phyloP scores from a whole-genome alignment of 345 rosid species.

The Euphorbia lathyris region DNA sequence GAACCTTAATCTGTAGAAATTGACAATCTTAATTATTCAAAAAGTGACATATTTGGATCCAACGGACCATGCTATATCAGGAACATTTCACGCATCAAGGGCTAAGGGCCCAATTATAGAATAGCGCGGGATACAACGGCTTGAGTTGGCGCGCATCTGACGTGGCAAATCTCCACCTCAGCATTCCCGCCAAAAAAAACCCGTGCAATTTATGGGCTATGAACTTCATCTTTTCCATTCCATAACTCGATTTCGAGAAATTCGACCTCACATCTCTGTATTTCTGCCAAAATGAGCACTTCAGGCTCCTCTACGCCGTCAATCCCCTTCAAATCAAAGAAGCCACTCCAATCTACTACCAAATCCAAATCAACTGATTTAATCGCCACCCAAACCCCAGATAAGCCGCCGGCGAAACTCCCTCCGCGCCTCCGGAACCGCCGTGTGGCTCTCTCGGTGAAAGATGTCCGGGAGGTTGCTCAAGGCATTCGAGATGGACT shows the following conservation, averaged over 20 bases:
- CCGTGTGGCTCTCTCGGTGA: constrained; percentile 19
- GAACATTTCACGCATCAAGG: no score
- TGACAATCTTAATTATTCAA: no score
- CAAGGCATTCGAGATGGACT: neutral
- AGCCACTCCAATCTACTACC: constrained; percentile 12
- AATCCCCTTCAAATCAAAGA: constrained; percentile 16
- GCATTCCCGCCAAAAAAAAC: constrained; percentile 18
- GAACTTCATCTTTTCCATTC: no score
- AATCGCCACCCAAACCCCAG: constrained; percentile 25
- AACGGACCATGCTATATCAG: no score
- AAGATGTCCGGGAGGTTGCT: constrained; percentile 21
- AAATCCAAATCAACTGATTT: constrained; percentile 7
- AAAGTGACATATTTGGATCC: no score
- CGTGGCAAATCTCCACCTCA: constrained; percentile 15
- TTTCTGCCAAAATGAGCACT: constrained; percentile 8
- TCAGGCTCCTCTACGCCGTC: neutral
- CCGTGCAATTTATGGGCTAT: neutral
- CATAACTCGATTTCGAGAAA: neutral
- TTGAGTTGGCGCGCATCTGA: constrained; percentile 17
- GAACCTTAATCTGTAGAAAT: no score
- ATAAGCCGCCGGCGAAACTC: constrained; percentile 12
- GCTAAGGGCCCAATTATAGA: neutral
- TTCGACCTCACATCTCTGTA: neutral
- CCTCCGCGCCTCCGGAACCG: constrained; percentile 26
- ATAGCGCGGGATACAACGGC: constrained; percentile 21